These are phyloP conservation scores for Backusella tuberculispora DNA, from an alignment of 192 early-diverging fungal genomes.

Conservation along the genomic window DNA sequence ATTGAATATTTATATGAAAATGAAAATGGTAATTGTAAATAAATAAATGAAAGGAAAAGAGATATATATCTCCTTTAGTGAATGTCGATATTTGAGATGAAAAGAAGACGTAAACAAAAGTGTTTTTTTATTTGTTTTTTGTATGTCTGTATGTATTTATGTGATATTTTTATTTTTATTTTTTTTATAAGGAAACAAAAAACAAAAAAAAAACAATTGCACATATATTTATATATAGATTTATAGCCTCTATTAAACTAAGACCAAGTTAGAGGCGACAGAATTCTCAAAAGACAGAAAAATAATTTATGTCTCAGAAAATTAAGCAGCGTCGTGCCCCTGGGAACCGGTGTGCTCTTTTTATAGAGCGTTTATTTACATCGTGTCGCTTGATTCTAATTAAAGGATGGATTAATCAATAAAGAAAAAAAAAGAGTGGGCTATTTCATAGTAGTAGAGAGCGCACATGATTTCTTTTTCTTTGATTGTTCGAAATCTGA, in stretches of 20 bases:
- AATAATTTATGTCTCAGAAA: slow-evolving; percentile 5
- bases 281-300: slow-evolving; percentile 9
- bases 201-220: not conserved
- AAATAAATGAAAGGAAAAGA: not conserved
- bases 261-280: not conserved
- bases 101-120: not conserved
- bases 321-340: not conserved
- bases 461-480: no score
- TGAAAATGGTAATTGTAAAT: not conserved
- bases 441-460: not conserved
- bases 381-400: not conserved
- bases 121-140: no score
- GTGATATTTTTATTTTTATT: no score
- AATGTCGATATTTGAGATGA: not conserved
- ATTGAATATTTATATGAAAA: not conserved
- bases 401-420: no score
- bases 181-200: not conserved
- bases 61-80: not conserved
- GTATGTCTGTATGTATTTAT: no score
- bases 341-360: not conserved
- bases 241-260: not conserved
- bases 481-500: no score
- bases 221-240: not conserved
- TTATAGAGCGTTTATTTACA: not conserved
- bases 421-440: not conserved